Conservation (phyloP, 371 early-diverging fungal genomes). For the Dichotomocladium elegans region DNA sequence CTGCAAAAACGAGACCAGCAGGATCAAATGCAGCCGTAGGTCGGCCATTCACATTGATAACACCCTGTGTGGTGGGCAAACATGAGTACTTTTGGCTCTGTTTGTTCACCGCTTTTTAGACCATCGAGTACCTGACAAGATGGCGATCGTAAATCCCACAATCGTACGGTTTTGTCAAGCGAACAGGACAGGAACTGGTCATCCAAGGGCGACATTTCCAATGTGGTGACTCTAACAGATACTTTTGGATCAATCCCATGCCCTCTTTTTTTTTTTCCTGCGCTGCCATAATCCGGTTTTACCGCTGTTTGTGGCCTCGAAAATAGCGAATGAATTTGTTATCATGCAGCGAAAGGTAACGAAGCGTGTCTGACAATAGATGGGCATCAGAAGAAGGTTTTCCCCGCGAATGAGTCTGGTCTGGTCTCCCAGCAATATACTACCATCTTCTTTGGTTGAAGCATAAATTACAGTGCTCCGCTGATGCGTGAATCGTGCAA, state of each 20-base stretch:
- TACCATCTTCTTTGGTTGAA: slow-evolving; percentile 91
- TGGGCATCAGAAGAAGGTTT: neutral
- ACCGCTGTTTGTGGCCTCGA: slow-evolving; percentile 78
- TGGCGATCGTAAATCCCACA: slow-evolving; percentile 76
- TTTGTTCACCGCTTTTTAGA: neutral
- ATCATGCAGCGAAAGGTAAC: slow-evolving; percentile 89
- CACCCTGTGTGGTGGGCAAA: slow-evolving; percentile 24
- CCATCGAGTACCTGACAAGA: slow-evolving; percentile 53
- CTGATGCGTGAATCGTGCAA: slow-evolving; percentile 83
- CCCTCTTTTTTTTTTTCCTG: neutral
- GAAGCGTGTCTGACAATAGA: slow-evolving; percentile 67
- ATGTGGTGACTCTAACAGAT: slow-evolving; percentile 53
- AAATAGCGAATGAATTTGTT: slow-evolving; percentile 93
- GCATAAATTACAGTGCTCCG: slow-evolving; percentile 77
- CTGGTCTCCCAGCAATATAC: neutral
- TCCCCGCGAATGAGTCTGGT: neutral
- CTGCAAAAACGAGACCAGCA: slow-evolving; percentile 75
- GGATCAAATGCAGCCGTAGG: slow-evolving; percentile 78
- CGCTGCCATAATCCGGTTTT: slow-evolving; percentile 3
- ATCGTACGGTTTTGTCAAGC: slow-evolving; percentile 64
- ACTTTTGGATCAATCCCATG: neutral
- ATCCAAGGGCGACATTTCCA: slow-evolving; percentile 78
- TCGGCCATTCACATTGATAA: slow-evolving; percentile 41
- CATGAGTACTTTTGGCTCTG: no score
- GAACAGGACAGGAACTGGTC: slow-evolving; percentile 76